Conservation (phyloP, 1,139 yeast species). For the Meyerozyma guilliermondii region DNA sequence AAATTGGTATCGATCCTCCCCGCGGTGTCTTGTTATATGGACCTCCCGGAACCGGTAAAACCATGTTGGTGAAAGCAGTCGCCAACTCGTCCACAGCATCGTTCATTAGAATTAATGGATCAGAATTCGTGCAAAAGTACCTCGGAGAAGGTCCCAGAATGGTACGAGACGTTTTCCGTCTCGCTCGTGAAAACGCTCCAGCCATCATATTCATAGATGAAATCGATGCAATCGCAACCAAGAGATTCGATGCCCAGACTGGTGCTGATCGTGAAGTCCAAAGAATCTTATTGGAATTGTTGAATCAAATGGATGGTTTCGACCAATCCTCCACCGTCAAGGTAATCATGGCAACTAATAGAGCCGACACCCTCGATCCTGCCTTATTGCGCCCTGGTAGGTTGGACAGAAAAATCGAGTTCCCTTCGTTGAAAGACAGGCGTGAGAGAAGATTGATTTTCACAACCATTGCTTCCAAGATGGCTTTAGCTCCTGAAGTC, state of each 20-base stretch:
- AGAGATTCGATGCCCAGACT: conserved; percentile 98
- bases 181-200: conserved; percentile 97
- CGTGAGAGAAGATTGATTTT: conserved; percentile 96
- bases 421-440: conserved; percentile 92
- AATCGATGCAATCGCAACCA: conserved; percentile 96
- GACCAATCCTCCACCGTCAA: conserved; percentile 94
- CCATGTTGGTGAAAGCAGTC: conserved; percentile 98
- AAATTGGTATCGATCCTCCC: conserved; percentile 98
- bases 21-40: conserved; percentile 96
- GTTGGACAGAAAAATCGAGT: conserved; percentile 96
- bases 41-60: conserved; percentile 99
- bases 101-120: conserved; percentile 94
- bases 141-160: conserved; percentile 99
- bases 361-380: conserved; percentile 97
- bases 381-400: conserved; percentile 97
- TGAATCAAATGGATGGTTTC: conserved; percentile 99
- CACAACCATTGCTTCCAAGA: conserved; percentile 91
- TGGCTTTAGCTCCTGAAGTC: conserved; percentile 97
- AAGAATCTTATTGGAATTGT: conserved; percentile 89
- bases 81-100: conserved; percentile 96
- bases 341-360: conserved; percentile 98
- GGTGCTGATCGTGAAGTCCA: conserved; percentile 99
- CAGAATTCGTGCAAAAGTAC: conserved; percentile 97
- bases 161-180: conserved; percentile 96
- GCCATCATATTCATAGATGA: conserved; percentile 96